Base-by-base conservation (phyloP, 2,329 filamentous ascomycete genomes). In the Ophiostoma ulmi region DNA sequence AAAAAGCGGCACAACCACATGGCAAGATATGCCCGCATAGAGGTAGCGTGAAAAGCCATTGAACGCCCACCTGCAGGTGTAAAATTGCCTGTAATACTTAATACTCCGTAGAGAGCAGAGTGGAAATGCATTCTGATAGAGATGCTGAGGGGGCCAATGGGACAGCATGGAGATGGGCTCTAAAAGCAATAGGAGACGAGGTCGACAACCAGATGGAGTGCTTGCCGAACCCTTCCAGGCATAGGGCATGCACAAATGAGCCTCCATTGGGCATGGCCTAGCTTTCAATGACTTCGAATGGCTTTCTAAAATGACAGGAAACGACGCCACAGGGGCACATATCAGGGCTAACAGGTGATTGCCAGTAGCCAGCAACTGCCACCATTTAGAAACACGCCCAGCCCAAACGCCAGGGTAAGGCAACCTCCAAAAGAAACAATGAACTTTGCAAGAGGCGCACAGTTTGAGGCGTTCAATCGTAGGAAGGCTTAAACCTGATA, bases 351-450 rank as follows among this genome's bases (percentile, higher is more conserved):
- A 1, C 44, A 17, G 6, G 38, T 11, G 31, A 31, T 31, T 31
- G 14, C 8, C 39, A 44, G 39, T 44, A 44, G 14, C 44, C 44
- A 48, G 44, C 6, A 48, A 48, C n/a, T 22, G 41, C 41, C 41
- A 44, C 13, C 41, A 44, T 17, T 20, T 14, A 44, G 6, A 11
- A 55, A 22, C n/a, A 55, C 11, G 48, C 48, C 48, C 48, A 55
- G 8, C 48, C 48, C 48, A 55, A 55, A 55, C 48, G 48, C n/a
- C 52, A 58, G n/a, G 52, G n/a, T 58, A 58, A 58, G n/a, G 52
- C 52, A 58, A 26, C 3, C 52, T 58, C n/a, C 52, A 58, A 13
- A 22, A 55, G 11, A 1, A 58, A 58, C 1, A 17, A 26, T 20
- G 17, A 1, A 17, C 20, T n/a, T n/a, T n/a, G 44, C 44, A n/a